Evolutionary conservation across 208 protist genomes (phyloP).

Genomic region (Leishmania tropica): DNA sequence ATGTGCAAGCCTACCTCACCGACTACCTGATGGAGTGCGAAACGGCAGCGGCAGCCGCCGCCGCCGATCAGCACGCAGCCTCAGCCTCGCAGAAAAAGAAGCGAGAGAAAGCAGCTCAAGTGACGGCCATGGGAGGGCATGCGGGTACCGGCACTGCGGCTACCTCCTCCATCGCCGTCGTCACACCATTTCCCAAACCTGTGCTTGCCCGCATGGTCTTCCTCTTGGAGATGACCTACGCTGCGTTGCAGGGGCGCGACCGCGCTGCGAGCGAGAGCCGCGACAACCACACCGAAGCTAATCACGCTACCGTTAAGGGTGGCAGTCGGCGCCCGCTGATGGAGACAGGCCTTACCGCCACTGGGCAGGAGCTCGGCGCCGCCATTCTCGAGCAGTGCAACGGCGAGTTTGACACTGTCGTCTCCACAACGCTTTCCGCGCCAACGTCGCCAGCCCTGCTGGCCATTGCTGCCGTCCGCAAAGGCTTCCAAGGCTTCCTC

Average conservation of each 20-base stretch:
- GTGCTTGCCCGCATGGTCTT: conserved; percentile 41
- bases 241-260: conserved; percentile 22
- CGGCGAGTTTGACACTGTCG: conserved; percentile 28
- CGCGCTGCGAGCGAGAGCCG: neutral
- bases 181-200: conserved; percentile 28
- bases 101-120: neutral
- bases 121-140: neutral
- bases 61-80: neutral
- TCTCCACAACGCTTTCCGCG: conserved; percentile 23
- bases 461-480: conserved; percentile 42
- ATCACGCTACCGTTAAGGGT: neutral
- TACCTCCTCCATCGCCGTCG: neutral
- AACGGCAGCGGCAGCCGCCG: neutral
- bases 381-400: conserved; percentile 24
- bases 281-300: conserved; percentile 3
- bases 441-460: conserved; percentile 31
- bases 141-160: neutral
- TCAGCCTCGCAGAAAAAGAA: conserved; percentile 4
- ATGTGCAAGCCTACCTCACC: conserved; percentile 25
- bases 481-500: conserved; percentile 66
- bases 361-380: conserved; percentile 17
- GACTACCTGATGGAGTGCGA: conserved; percentile 19
- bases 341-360: conserved; percentile 30
- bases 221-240: conserved; percentile 43
- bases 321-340: conserved; percentile 14